Evolutionary conservation across 768 basidiomycete species (phyloP).

Genomic region (Mycena belliarum): DNA sequence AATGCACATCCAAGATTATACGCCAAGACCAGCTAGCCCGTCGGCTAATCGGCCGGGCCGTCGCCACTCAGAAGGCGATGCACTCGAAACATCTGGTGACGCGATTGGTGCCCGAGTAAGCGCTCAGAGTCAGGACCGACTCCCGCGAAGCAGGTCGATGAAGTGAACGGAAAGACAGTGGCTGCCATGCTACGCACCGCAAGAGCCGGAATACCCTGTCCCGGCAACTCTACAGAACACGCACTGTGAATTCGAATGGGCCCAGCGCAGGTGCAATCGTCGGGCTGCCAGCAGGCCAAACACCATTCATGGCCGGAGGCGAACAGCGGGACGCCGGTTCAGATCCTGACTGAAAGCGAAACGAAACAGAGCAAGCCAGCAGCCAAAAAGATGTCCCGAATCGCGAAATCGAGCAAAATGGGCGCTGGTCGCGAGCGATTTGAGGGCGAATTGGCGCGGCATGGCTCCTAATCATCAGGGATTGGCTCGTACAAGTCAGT

Average conservation of each 20-base stretch:
- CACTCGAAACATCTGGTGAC: not conserved
- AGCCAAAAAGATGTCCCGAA: not conserved
- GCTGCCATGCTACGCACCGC: not conserved
- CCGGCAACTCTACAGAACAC: constrained; percentile 1
- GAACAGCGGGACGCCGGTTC: not conserved
- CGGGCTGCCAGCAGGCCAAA: not conserved
- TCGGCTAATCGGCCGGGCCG: not conserved
- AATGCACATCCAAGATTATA: not conserved
- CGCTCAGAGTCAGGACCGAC: not conserved
- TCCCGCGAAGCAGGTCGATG: not conserved
- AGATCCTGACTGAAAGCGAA: too few species aligned
- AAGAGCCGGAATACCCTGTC: not conserved
- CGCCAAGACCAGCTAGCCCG: not conserved
- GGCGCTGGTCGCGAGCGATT: not conserved
- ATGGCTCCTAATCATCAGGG: constrained; percentile 5
- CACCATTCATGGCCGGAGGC: too few species aligned
- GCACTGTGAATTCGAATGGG: not conserved
- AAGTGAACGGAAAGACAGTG: too few species aligned
- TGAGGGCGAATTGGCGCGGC: not conserved
- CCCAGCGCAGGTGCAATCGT: not conserved
- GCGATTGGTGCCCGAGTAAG: not conserved
- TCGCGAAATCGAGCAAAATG: not conserved
- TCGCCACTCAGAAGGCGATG: not conserved
- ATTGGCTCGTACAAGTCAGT: not conserved
- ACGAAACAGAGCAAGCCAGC: not conserved